These are phyloP conservation scores for Dovyalis caffra DNA, from an alignment of 345 rosid species.

Conservation along the genomic window DNA sequence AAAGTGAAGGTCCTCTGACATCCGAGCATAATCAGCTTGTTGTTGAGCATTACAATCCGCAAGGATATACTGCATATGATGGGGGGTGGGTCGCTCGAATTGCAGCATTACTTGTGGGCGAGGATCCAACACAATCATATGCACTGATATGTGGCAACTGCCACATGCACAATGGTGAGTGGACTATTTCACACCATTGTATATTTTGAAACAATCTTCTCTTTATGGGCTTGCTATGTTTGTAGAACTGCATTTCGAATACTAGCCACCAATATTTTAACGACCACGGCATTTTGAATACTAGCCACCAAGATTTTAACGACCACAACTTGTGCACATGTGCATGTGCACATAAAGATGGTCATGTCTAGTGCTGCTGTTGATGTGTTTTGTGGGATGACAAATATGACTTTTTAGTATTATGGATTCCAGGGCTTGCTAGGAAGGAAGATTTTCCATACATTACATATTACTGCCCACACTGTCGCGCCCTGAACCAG, in stretches of 20 bases:
- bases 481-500: constrained; percentile 73
- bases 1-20: constrained; percentile 33
- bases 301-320: neutral
- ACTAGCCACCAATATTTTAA: neutral
- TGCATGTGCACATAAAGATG: neutral
- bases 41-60: constrained; percentile 62
- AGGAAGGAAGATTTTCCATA: constrained; percentile 81
- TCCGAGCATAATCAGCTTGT: constrained; percentile 54
- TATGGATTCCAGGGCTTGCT: constrained; percentile 61
- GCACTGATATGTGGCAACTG: constrained; percentile 96
- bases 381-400: neutral
- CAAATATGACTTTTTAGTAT: neutral
- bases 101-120: constrained; percentile 95
- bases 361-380: neutral
- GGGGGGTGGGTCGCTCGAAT: constrained; percentile 91
- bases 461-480: constrained; percentile 87
- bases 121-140: constrained; percentile 87
- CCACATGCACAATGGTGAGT: constrained; percentile 91
- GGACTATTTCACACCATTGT: neutral
- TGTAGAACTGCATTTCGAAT: neutral
- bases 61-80: constrained; percentile 47
- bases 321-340: neutral
- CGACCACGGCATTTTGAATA: neutral
- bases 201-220: neutral
- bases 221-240: neutral